Evolutionary conservation across 768 basidiomycete species (phyloP).

Genomic region (Mycena haematopus): DNA sequence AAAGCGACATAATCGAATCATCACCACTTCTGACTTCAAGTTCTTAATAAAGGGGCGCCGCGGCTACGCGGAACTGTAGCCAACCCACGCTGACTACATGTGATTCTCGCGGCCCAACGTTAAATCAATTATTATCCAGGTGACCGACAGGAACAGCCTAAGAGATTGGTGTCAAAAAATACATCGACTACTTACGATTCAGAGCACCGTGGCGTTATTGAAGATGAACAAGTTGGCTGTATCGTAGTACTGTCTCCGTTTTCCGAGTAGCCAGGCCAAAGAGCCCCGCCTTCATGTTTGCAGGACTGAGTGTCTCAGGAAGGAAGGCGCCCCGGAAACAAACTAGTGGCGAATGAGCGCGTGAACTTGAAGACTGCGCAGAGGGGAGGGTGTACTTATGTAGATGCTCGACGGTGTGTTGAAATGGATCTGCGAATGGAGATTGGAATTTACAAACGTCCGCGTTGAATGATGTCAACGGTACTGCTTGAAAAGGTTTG

Average conservation of each 20-base stretch:
- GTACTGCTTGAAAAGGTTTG: too few species aligned
- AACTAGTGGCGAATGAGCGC: constrained; percentile 57
- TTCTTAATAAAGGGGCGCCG: not conserved
- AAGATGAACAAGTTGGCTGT: constrained; percentile 79
- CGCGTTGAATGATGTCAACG: too few species aligned
- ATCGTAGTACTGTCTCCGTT: constrained; percentile 45
- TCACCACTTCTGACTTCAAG: not conserved
- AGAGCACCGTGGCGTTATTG: constrained; percentile 71
- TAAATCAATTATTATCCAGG: not conserved
- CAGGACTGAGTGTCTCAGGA: constrained; percentile 56
- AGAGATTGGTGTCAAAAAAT: too few species aligned
- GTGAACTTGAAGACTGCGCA: constrained; percentile 66
- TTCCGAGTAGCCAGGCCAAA: constrained; percentile 61
- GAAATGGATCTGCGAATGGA: too few species aligned
- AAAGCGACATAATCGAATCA: not conserved
- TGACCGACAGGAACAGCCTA: too few species aligned
- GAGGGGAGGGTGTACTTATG: constrained; percentile 52
- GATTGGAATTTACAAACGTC: too few species aligned
- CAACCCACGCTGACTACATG: not conserved
- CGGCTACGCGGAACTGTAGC: not conserved
- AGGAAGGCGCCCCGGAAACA: constrained; percentile 60
- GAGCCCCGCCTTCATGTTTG: constrained; percentile 79
- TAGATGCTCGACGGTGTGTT: constrained; percentile 52
- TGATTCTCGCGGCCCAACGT: not conserved
- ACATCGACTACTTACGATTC: not conserved